phyloP scores from a whole-genome alignment of 2,329 filamentous ascomycete genomes.

The Chrysoporthe austroafricana region DNA sequence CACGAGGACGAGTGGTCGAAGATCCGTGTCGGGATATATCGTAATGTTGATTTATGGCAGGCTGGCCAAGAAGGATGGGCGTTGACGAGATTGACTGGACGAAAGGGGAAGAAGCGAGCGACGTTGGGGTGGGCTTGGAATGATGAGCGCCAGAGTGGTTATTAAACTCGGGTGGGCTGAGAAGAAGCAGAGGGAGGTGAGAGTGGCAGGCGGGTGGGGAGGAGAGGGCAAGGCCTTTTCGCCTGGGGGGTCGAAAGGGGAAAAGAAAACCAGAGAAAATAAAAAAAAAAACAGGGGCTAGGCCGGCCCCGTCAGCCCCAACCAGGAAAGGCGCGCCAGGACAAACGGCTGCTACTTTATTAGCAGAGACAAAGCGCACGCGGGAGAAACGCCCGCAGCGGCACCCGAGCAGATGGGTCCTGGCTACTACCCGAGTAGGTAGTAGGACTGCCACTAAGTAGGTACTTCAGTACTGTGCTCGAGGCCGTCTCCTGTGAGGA shows the following conservation, averaged over 20 bases:
- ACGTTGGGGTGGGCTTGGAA: conserved; percentile 5
- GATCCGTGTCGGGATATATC: background rate
- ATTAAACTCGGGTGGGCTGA: conserved; percentile 11
- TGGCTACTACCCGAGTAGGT: background rate
- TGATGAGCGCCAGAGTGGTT: conserved; percentile 7
- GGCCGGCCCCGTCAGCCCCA: too few species aligned
- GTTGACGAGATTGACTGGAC: background rate
- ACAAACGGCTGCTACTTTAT: background rate
- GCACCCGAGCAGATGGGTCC: conserved; percentile 3
- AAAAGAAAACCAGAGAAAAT: background rate
- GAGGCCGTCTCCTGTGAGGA: too few species aligned
- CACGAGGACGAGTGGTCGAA: background rate
- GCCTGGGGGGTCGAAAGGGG: background rate
- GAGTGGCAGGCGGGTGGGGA: background rate
- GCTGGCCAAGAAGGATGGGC: background rate
- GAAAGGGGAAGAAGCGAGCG: conserved; percentile 13
- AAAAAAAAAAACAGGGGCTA: background rate
- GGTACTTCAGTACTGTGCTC: background rate
- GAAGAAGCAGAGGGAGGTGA: background rate
- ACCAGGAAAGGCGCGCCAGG: background rate
- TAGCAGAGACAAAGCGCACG: background rate
- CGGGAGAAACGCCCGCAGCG: background rate
- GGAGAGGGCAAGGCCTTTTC: background rate
- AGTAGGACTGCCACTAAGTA: background rate
- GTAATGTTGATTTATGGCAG: background rate